Percentiles rank a stretch among this genome's conserved stretches.
These are phyloP conservation scores for Perkinsus chesapeaki DNA, from an alignment of 169 alveolate species.

Conservation along the genomic window DNA sequence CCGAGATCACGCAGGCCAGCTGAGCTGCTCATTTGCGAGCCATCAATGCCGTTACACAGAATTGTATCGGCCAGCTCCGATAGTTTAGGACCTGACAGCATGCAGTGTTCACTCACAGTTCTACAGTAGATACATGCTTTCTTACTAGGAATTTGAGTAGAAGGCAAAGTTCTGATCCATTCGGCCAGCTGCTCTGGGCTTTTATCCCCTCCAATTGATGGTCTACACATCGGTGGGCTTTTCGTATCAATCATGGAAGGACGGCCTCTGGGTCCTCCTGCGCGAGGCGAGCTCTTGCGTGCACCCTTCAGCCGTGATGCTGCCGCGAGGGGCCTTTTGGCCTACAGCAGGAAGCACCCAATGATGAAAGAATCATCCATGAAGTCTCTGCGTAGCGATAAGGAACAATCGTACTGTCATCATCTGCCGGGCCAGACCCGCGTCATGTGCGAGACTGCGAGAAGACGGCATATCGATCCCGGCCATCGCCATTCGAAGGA, in stretches of 20 bases:
- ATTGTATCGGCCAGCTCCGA: neutral
- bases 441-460: neutral
- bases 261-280: neutral
- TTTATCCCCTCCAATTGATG: neutral
- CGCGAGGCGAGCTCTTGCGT: neutral
- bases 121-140: neutral
- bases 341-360: neutral
- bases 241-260: neutral
- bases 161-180: neutral
- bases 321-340: neutral
- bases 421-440: neutral
- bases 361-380: too few species aligned
- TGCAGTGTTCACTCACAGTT: neutral
- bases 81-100: neutral
- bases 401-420: too few species aligned
- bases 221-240: neutral
- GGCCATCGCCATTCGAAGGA: neutral
- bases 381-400: too few species aligned
- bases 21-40: neutral
- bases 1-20: neutral
- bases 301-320: neutral
- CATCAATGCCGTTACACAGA: neutral
- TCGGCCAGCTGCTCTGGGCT: neutral
- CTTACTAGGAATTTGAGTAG: neutral
- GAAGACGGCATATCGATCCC: neutral